phyloP scores from a whole-genome alignment of 2,329 filamentous ascomycete species.

The Fusarium verrucosum region DNA sequence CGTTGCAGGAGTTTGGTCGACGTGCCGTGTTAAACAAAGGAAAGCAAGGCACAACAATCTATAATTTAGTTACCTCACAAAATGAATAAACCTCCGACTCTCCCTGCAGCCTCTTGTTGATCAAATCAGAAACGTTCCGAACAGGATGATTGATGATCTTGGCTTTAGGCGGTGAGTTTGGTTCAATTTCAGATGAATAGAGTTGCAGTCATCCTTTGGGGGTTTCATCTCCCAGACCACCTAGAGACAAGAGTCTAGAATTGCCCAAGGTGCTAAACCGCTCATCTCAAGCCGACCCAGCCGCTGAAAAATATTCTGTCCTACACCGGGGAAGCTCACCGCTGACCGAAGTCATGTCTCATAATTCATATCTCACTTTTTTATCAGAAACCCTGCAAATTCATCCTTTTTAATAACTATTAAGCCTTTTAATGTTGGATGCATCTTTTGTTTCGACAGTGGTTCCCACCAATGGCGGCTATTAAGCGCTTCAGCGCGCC shows the following conservation, averaged over 20 bases:
- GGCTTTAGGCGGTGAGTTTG: slow-evolving; percentile 35
- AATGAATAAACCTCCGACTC: slow-evolving; percentile 34
- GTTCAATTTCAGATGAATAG: slow-evolving; percentile 17
- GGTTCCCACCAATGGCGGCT: slow-evolving; percentile 35
- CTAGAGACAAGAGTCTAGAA: slow-evolving; percentile 32
- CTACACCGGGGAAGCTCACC: background rate
- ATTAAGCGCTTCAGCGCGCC: slow-evolving; percentile 37
- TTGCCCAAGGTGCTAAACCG: slow-evolving; percentile 17
- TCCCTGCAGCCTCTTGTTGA: slow-evolving; percentile 1
- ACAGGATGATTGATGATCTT: background rate
- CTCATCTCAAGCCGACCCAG: slow-evolving; percentile 33
- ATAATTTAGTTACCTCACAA: slow-evolving; percentile 38
- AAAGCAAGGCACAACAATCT: slow-evolving; percentile 14
- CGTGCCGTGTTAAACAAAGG: background rate
- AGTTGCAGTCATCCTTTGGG: slow-evolving; percentile 21
- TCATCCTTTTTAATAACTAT: background rate
- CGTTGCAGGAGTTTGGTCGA: slow-evolving; percentile 36
- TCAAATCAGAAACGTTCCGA: slow-evolving; percentile 3
- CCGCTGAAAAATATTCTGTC: slow-evolving; percentile 27
- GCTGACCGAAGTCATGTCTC: slow-evolving; percentile 1
- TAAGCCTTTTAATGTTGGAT: slow-evolving; percentile 11
- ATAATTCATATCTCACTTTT: slow-evolving; percentile 1
- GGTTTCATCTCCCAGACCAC: slow-evolving; percentile 30
- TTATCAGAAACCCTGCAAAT: background rate
- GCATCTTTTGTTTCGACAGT: slow-evolving; percentile 10